Conservation (phyloP, 169 alveolate species). For the Cryptosporidium muris region DNA sequence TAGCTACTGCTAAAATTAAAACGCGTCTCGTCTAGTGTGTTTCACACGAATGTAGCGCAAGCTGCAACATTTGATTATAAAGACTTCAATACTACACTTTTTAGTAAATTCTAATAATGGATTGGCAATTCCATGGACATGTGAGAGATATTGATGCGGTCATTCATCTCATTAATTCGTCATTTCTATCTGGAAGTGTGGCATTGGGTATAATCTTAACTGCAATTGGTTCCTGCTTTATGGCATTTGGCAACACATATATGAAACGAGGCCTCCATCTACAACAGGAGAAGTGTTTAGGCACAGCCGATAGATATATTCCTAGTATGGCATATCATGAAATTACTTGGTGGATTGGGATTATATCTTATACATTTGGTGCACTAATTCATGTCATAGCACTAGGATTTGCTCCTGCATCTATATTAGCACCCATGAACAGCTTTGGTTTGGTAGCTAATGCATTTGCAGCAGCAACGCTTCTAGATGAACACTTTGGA, state of each 20-base stretch:
- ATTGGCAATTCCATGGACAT: too few species aligned
- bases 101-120: too few species aligned
- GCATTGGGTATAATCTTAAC: slow-evolving; percentile 80
- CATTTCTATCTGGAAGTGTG: slow-evolving; percentile 75
- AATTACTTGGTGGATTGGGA: slow-evolving; percentile 81
- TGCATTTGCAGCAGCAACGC: slow-evolving; percentile 83
- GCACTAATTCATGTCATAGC: slow-evolving; percentile 82
- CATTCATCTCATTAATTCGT: neutral
- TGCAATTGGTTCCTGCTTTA: slow-evolving; percentile 80
- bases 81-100: too few species aligned
- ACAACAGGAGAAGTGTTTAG: slow-evolving; percentile 72
- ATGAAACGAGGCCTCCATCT: slow-evolving; percentile 82
- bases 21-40: slow-evolving; percentile 48
- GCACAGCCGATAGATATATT: neutral
- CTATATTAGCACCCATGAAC: slow-evolving; percentile 85
- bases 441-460: slow-evolving; percentile 83
- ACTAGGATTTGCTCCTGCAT: slow-evolving; percentile 86
- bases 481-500: slow-evolving; percentile 82
- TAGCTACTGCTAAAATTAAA: neutral
- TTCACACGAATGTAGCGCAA: too few species aligned
- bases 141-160: too few species aligned
- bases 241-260: slow-evolving; percentile 84
- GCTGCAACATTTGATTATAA: too few species aligned
- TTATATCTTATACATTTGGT: slow-evolving; percentile 80
- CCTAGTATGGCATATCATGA: slow-evolving; percentile 73